phyloP scores from a whole-genome alignment of 208 protist species.

The Naegleria fowleri region DNA sequence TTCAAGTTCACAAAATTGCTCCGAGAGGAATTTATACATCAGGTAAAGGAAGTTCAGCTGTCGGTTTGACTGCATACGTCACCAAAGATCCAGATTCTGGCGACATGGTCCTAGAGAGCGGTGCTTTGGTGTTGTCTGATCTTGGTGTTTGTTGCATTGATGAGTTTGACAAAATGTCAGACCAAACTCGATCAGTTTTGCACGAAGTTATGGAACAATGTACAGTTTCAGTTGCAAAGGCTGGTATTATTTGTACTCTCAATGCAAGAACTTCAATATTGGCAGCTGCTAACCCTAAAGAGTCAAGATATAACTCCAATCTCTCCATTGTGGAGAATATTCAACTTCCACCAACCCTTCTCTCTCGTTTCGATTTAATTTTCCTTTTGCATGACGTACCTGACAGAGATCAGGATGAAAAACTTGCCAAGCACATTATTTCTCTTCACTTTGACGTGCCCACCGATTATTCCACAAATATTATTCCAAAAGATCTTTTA shows the following conservation, averaged over 20 bases:
- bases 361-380: constrained; percentile 97
- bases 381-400: constrained; percentile 94
- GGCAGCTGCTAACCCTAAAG: constrained; percentile 97
- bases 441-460: constrained; percentile 70
- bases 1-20: constrained; percentile 94
- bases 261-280: constrained; percentile 97
- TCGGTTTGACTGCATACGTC: constrained; percentile 98
- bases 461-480: background rate
- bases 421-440: constrained; percentile 92
- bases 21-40: constrained; percentile 97
- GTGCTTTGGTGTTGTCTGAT: constrained; percentile 95
- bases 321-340: constrained; percentile 96
- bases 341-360: constrained; percentile 94
- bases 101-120: constrained; percentile 96
- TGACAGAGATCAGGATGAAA: constrained; percentile 75
- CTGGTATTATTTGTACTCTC: constrained; percentile 98
- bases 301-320: constrained; percentile 91
- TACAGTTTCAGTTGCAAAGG: constrained; percentile 99
- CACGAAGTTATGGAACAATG: constrained; percentile 99
- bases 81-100: constrained; percentile 90
- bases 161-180: constrained; percentile 99
- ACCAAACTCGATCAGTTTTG: constrained; percentile 91
- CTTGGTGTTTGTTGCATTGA: constrained; percentile 99
- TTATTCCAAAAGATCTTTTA: constrained; percentile 59
- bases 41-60: constrained; percentile 95